These are phyloP conservation scores for Lichtheimia corymbifera DNA, from an alignment of 371 early-diverging fungal species.

Conservation along the genomic window DNA sequence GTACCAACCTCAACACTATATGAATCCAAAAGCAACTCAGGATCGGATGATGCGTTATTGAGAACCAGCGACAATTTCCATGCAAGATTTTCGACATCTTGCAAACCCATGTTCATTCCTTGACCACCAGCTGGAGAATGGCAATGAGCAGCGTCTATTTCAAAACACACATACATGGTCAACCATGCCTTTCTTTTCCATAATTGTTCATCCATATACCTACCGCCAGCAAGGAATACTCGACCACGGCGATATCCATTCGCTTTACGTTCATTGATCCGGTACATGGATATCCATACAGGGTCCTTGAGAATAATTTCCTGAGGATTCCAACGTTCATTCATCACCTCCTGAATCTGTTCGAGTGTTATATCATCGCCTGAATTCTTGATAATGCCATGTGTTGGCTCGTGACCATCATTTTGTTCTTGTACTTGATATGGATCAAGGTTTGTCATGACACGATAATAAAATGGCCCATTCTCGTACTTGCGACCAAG, in stretches of 20 bases:
- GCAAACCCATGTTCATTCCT: constrained; percentile 47
- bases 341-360: constrained; percentile 2
- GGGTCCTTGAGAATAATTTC: constrained; percentile 11
- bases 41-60: constrained; percentile 21
- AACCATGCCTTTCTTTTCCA: too few species aligned
- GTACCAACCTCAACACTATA: constrained; percentile 30
- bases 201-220: too few species aligned
- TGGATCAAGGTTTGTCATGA: constrained; percentile 11
- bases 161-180: background rate
- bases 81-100: constrained; percentile 46
- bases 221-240: constrained; percentile 46
- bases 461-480: constrained; percentile 10
- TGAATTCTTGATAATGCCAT: constrained; percentile 1
- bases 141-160: constrained; percentile 46
- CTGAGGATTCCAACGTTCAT: constrained; percentile 8
- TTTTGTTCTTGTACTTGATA: constrained; percentile 10
- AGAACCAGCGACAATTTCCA: constrained; percentile 49
- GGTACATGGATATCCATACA: constrained; percentile 29
- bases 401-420: constrained; percentile 1
- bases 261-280: constrained; percentile 45
- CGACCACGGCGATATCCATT: constrained; percentile 35
- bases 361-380: background rate
- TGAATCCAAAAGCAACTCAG: constrained; percentile 36
- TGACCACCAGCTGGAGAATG: constrained; percentile 45
- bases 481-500: constrained; percentile 1